Conservation (phyloP, 2,329 filamentous ascomycete genomes). For the Magnaporthales sp. region DNA sequence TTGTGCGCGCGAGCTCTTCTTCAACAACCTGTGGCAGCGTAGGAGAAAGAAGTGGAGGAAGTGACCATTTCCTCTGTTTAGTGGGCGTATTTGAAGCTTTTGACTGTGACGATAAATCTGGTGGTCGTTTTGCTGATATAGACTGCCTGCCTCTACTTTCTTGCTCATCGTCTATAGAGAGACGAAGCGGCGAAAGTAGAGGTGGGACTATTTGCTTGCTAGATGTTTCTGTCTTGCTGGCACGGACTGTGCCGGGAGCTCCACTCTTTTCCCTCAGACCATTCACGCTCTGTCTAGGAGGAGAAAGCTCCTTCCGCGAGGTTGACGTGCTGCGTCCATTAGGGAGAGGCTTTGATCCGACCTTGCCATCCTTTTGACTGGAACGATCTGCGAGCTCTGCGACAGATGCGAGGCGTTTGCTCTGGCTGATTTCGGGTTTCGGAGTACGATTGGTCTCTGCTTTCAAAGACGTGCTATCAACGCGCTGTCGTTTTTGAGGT, state of each 20-base stretch:
- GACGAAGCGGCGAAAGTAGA: constrained; percentile 42
- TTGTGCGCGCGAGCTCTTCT: constrained; percentile 29
- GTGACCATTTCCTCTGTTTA: constrained; percentile 25
- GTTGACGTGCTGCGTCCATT: constrained; percentile 4
- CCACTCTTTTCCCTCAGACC: constrained; percentile 25
- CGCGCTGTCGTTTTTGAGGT: constrained; percentile 1
- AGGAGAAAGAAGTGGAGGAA: constrained; percentile 44
- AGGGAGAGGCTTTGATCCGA: background rate
- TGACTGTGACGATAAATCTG: constrained; percentile 22
- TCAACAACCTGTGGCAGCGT: constrained; percentile 45
- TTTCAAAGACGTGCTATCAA: background rate
- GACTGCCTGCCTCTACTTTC: constrained; percentile 15
- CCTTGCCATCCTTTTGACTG: background rate
- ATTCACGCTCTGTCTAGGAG: constrained; percentile 22
- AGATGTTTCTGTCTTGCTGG: constrained; percentile 18
- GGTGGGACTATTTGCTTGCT: constrained; percentile 37
- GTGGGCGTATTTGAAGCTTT: constrained; percentile 21
- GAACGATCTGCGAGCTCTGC: background rate
- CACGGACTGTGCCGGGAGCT: constrained; percentile 15
- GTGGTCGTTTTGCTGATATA: constrained; percentile 17
- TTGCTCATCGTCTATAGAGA: constrained; percentile 32
- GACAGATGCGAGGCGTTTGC: background rate
- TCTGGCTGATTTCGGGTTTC: background rate
- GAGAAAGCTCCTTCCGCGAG: constrained; percentile 5
- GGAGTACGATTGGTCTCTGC: background rate